These are phyloP conservation scores for Graphiopsis chlorocephala DNA, from an alignment of 2,329 filamentous ascomycete genomes.

Conservation along the genomic window DNA sequence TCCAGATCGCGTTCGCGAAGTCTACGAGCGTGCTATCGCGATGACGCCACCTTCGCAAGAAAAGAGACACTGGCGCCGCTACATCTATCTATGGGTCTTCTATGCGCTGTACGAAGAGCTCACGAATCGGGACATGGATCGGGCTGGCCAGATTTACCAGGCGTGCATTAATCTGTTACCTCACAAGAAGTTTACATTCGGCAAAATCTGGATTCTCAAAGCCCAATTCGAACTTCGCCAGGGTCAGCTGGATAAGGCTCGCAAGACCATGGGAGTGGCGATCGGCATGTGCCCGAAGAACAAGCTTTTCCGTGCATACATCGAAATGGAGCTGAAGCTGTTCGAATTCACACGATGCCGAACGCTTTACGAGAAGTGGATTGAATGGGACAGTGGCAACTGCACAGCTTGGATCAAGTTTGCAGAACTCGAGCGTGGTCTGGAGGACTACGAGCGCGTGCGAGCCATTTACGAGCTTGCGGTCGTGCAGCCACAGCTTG, in stretches of 20 bases:
- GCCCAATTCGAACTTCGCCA: constrained; percentile 92
- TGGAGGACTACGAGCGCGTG: constrained; percentile 85
- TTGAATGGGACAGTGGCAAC: constrained; percentile 88
- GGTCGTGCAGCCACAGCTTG: constrained; percentile 74
- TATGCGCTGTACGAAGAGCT: constrained; percentile 95
- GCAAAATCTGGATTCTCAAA: constrained; percentile 92
- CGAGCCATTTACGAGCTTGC: constrained; percentile 91
- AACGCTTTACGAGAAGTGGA: constrained; percentile 88
- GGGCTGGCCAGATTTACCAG: constrained; percentile 85
- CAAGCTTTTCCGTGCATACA: constrained; percentile 89
- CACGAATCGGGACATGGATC: constrained; percentile 71
- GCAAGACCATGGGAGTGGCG: constrained; percentile 84
- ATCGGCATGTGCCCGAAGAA: constrained; percentile 96
- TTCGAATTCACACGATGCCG: constrained; percentile 93
- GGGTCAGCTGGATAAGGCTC: constrained; percentile 71
- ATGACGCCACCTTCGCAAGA: constrained; percentile 93
- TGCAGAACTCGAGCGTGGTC: constrained; percentile 83
- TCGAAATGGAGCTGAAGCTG: constrained; percentile 86
- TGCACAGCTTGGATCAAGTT: constrained; percentile 96
- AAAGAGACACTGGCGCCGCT: constrained; percentile 94
- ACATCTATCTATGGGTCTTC: constrained; percentile 97
- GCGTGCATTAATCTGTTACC: constrained; percentile 85
- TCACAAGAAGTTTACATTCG: constrained; percentile 96
- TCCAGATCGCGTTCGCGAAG: constrained; percentile 77
- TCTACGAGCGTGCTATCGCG: constrained; percentile 93